Evolutionary conservation across 106 monocot species (phyloP).

Genomic region (Narthecium ossifragum): DNA sequence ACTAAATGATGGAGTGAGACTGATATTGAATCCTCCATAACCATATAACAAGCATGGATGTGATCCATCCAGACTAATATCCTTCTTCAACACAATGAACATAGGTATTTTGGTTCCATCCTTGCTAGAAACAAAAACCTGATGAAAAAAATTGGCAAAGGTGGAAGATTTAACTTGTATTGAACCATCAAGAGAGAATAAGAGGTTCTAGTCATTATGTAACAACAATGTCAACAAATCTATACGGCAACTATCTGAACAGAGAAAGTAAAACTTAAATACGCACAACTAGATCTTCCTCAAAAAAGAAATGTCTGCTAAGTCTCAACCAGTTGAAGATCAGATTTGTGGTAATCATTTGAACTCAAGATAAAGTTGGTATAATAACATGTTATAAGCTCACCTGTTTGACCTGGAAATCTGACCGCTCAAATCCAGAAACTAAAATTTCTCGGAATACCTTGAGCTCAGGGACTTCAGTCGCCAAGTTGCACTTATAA

Average conservation of each 20-base stretch:
- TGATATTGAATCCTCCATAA: conserved; percentile 92
- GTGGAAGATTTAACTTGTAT: too few species aligned
- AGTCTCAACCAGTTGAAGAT: too few species aligned
- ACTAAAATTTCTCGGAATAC: conserved; percentile 77
- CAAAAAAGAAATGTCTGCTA: too few species aligned
- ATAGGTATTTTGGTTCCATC: conserved; percentile 92
- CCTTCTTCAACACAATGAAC: conserved; percentile 83
- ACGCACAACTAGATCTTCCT: neutral
- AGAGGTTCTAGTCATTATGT: neutral
- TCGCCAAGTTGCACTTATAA: conserved; percentile 64
- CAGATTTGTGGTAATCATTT: neutral
- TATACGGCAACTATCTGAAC: neutral
- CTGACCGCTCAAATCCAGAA: conserved; percentile 63
- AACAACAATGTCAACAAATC: neutral
- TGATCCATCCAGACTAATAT: conserved; percentile 64
- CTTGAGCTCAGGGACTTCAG: conserved; percentile 61
- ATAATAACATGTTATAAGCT: neutral
- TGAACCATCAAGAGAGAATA: neutral
- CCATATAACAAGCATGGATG: conserved; percentile 83
- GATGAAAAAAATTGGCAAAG: conserved; percentile 2
- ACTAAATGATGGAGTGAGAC: conserved; percentile 69
- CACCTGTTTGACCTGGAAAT: conserved; percentile 87
- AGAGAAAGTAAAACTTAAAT: neutral
- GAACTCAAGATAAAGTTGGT: too few species aligned
- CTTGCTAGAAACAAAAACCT: conserved; percentile 82